Conservation (phyloP, 164 flowering plant genomes). For the Vitis cinerea region DNA sequence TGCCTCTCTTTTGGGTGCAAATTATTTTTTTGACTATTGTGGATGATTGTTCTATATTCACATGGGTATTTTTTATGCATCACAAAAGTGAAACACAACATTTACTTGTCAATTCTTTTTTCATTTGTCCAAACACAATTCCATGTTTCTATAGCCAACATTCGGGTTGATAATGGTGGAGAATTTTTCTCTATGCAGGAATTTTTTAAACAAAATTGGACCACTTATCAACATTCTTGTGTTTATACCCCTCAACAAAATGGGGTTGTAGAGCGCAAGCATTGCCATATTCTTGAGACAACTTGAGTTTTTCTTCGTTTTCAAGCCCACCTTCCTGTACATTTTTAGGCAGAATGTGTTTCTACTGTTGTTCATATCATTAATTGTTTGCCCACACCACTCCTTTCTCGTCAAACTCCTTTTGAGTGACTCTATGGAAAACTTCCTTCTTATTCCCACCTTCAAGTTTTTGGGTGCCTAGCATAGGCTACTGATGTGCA, state of each 20-base stretch:
- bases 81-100: not conserved
- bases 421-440: not conserved
- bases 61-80: not conserved
- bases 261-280: conserved; percentile 11
- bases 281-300: conserved; percentile 6
- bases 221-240: too few species aligned
- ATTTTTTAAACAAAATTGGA: too few species aligned
- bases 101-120: not conserved
- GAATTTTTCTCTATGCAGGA: too few species aligned
- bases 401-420: not conserved
- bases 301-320: conserved; percentile 3
- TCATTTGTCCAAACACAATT: not conserved
- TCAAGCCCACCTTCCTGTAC: conserved; percentile 1
- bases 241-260: conserved; percentile 7
- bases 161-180: too few species aligned
- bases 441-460: not conserved
- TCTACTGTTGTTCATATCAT: not conserved
- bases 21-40: too few species aligned
- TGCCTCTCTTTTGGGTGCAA: too few species aligned
- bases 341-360: conserved; percentile 14
- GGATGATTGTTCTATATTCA: not conserved
- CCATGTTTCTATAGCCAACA: too few species aligned
- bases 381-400: not conserved
- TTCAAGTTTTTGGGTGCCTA: conserved; percentile 6
- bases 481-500: not conserved